Base-by-base conservation (phyloP, 164 flowering plant genomes). In the Warburgia ugandensis region DNA sequence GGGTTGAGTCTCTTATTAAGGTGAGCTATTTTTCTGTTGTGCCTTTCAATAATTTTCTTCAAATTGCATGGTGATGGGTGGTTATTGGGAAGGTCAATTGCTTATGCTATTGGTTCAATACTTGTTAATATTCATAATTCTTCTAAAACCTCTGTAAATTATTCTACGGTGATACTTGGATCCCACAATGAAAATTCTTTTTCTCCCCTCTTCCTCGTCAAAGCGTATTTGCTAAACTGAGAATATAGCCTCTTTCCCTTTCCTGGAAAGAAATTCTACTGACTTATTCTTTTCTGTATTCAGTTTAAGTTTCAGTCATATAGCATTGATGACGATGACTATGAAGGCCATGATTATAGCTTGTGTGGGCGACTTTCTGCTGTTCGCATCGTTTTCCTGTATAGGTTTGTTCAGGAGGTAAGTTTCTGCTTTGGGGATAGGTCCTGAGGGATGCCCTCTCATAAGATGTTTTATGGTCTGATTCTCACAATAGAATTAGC, bases 321-420 rank as follows among this genome's bases (percentile, higher is more conserved):
- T 54, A 73, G 85, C 68, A 62, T 66, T 44, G 95, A 75, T 52
- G 99, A 92, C 69, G 99, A 85, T 69, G 99, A 92, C 54, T 92
- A 82, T 61, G 89, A 84, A 62, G 99, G 99, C 64, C 78, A 82
- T 70, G 89, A 88, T 63, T 92, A 88, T 62, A 84, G 96, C 68
- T 78, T 92, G 67, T 8, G 54, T 49, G 91, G 97, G 17, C 84
- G 77, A 35, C 91, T 92, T 58, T 88, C 96, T 50, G 95, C 89
- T 25, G 97, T 92, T 48, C 99, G 95, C 45, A 82, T 92, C 57
- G 81, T 92, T 52, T 84, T 92, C 65, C 94, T 92, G 13, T 81
- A 92, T 68, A 82, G 86, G 66, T 92, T 92, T 75, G 79, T 92
- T 48, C 86, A 81, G 56, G 99, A 92, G 99, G 99, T 92, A 57